phyloP scores from a whole-genome alignment of 2,329 filamentous ascomycete genomes.

The Phaeophleospora eucalypticola region DNA sequence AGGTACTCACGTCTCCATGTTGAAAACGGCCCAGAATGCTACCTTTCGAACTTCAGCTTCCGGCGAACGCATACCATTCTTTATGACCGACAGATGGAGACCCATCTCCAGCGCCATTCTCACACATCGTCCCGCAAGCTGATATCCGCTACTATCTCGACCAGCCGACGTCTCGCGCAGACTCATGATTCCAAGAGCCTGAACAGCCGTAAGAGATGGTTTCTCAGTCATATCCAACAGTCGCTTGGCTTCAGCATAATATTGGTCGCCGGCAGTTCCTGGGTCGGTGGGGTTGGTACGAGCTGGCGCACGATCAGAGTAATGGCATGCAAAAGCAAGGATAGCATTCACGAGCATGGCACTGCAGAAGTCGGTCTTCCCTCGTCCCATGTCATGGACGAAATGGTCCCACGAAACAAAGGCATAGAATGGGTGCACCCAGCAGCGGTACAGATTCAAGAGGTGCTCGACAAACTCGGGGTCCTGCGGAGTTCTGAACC shows the following conservation, averaged over 20 bases:
- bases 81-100: conserved; percentile 51
- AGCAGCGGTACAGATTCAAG: conserved; percentile 39
- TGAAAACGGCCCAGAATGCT: conserved; percentile 53
- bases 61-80: conserved; percentile 33
- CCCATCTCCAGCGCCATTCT: conserved; percentile 69
- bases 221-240: conserved; percentile 57
- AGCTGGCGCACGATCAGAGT: conserved; percentile 60
- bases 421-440: conserved; percentile 71
- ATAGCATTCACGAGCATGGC: conserved; percentile 39
- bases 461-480: conserved; percentile 35
- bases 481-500: conserved; percentile 33
- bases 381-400: conserved; percentile 59
- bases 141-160: conserved; percentile 68
- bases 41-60: conserved; percentile 49
- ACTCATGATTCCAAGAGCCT: conserved; percentile 72
- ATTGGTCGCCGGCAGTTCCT: conserved; percentile 66
- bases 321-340: conserved; percentile 33
- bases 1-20: conserved; percentile 44
- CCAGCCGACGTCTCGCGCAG: conserved; percentile 66
- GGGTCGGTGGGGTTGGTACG: conserved; percentile 60
- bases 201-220: conserved; percentile 65
- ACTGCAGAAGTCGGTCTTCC: conserved; percentile 62
- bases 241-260: conserved; percentile 65
- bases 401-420: conserved; percentile 70
- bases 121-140: conserved; percentile 67